Evolutionary conservation across 352 stramenopile genomes (phyloP).

Genomic region (Phytophthora citrophthora): DNA sequence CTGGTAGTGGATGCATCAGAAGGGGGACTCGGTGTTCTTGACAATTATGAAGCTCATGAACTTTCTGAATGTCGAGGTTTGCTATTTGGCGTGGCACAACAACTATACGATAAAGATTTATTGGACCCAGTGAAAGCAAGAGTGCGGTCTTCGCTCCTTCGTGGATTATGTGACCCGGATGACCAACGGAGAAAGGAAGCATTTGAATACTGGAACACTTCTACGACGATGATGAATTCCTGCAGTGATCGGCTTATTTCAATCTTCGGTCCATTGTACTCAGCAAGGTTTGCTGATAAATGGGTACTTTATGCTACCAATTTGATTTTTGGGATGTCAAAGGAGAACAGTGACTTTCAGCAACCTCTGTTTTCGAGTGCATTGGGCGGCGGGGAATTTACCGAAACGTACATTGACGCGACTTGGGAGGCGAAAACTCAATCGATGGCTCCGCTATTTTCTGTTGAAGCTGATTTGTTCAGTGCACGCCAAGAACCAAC

Average conservation of each 20-base stretch:
- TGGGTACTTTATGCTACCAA: conserved; percentile 80
- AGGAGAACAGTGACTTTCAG: conserved; percentile 36
- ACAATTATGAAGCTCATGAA: conserved; percentile 42
- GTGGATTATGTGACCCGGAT: conserved; percentile 60
- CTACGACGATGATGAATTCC: conserved; percentile 33
- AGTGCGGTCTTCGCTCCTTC: conserved; percentile 49
- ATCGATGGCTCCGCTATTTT: conserved; percentile 82
- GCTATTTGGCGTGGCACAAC: conserved; percentile 51
- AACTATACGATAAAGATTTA: conserved; percentile 39
- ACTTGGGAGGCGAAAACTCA: conserved; percentile 70
- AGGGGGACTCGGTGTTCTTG: conserved; percentile 51
- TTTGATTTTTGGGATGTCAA: conserved; percentile 51
- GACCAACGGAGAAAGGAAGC: conserved; percentile 42
- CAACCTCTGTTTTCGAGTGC: conserved; percentile 56
- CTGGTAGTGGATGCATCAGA: conserved; percentile 32
- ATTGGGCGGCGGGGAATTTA: conserved; percentile 52
- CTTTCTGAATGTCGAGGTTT: conserved; percentile 45
- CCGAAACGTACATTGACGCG: conserved; percentile 65
- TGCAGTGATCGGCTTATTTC: conserved; percentile 52
- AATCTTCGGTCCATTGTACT: conserved; percentile 61
- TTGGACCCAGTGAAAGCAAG: conserved; percentile 15
- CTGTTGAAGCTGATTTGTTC: conserved; percentile 68
- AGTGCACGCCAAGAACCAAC: conserved; percentile 12
- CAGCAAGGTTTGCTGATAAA: conserved; percentile 51
- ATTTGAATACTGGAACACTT: conserved; percentile 57